Evolutionary conservation across 805 yeast genomes (phyloP).

Genomic region (Sugiyamaella marilandica): DNA sequence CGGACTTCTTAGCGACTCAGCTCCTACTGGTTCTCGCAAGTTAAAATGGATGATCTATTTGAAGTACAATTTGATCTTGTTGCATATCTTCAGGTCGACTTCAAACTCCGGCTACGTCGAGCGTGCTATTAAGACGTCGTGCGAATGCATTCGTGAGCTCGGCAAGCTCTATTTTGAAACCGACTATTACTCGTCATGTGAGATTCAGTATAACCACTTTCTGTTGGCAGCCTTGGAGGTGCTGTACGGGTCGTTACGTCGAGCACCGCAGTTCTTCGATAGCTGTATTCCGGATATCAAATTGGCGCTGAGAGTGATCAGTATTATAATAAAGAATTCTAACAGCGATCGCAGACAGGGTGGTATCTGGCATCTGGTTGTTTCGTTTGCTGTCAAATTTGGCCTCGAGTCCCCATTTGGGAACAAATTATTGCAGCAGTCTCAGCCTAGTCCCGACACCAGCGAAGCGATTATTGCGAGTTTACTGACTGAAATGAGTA

Average conservation of each 20-base stretch:
- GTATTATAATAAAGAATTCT: constrained; percentile 19
- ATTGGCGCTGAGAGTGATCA: constrained; percentile 22
- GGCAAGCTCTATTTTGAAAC: constrained; percentile 20
- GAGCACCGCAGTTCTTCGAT: constrained; percentile 21
- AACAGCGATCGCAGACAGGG: constrained; percentile 10
- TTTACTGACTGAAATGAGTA: background rate
- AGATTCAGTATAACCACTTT: constrained; percentile 26
- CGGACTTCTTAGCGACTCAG: background rate
- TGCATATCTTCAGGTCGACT: constrained; percentile 20
- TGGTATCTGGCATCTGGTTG: constrained; percentile 14
- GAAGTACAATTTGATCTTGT: constrained; percentile 14
- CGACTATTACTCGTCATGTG: constrained; percentile 21
- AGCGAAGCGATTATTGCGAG: background rate
- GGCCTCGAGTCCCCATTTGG: constrained; percentile 13
- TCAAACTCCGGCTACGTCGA: constrained; percentile 13
- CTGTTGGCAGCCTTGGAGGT: constrained; percentile 26
- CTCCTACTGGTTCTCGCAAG: constrained; percentile 12
- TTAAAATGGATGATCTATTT: constrained; percentile 13
- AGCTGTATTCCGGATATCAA: constrained; percentile 20
- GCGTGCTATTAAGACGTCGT: constrained; percentile 23
- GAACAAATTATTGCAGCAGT: background rate
- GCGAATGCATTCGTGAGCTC: constrained; percentile 23
- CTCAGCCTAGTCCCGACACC: background rate
- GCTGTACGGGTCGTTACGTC: constrained; percentile 21
- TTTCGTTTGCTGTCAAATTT: constrained; percentile 13